Base-by-base conservation (phyloP, 169 alveolate genomes). In the Babesia ovis region DNA sequence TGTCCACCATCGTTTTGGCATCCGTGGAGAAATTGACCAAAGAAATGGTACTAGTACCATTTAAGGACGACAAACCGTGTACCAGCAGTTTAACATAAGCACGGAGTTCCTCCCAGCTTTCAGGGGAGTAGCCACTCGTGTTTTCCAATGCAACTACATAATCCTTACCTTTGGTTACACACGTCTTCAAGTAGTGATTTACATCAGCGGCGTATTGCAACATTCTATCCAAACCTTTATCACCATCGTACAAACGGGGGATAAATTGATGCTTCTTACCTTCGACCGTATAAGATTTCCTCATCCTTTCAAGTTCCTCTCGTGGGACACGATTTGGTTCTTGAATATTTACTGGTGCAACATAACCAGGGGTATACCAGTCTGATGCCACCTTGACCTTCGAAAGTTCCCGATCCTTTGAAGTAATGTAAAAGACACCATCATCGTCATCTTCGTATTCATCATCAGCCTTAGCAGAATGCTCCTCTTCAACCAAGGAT, bases 381-480 rank as follows among this genome's bases (percentile, higher is more conserved):
- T 23, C 68, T 12, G 57, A 60, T 54, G 35, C 76, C 8, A 32
- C 68, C 45, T 60, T 8, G 1, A 34, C 62, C 11, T 9, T 37
- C 6, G 8, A 34, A 39, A 66, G 58, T 22, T 64, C 85, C 29
- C 25, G 42, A 34, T 8, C 9, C 39, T 8, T 12, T 0, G 34
- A 35, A 29, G 31, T 27, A 9, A 39, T 9, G 8, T 9, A 9
- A 39, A 39, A 39, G n/a, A 9, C 46, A 20, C 51, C 84, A 23
- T 20, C 77, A 48, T 53, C 73, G 51, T 61, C 76, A 4, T 51
- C 59, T n/a, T n/a, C n/a, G n/a, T n/a, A n/a, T n/a, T n/a, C n/a
- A n/a, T n/a, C n/a, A 39, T 39, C 46, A 39, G 46, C 46, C 14
- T 14, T 14, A 14, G 8, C 14, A 14, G 46, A 39, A 39, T 8